Percentiles rank a stretch among this genome's conserved stretches.
Conservation (phyloP, 345 rosid genomes). For the Clarkia xantiana region DNA sequence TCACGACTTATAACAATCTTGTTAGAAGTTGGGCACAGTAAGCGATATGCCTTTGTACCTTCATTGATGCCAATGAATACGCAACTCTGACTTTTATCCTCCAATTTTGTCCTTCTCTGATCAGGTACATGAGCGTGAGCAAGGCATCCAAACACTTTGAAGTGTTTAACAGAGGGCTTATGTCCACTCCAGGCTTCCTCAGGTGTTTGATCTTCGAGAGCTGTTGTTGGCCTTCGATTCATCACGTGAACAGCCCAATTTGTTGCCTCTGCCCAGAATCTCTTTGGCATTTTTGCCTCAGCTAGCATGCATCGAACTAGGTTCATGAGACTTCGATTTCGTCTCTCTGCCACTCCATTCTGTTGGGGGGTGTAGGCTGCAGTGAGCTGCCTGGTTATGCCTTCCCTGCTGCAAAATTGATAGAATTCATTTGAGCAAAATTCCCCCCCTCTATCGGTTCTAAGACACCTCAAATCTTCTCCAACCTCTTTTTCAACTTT, state of each 20-base stretch:
- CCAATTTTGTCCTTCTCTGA: neutral
- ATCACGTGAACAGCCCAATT: neutral
- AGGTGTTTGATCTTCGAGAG: too few relatives aligned
- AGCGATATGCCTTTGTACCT: too few relatives aligned
- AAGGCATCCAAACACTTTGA: neutral
- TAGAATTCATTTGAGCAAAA: too few relatives aligned
- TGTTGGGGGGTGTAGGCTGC: slow-evolving; percentile 1
- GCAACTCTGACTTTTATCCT: neutral
- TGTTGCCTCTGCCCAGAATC: neutral
- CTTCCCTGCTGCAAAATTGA: too few relatives aligned
- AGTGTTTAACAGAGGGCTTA: neutral
- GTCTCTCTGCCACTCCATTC: neutral
- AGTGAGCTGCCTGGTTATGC: too few relatives aligned
- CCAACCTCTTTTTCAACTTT: slow-evolving; percentile 1
- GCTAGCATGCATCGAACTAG: neutral
- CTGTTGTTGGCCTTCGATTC: neutral
- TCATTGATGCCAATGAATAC: neutral
- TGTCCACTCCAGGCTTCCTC: too few relatives aligned
- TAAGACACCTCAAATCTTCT: neutral
- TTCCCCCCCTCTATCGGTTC: too few relatives aligned
- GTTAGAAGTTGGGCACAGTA: too few relatives aligned
- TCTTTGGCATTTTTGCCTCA: neutral
- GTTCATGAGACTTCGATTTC: too few relatives aligned
- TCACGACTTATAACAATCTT: too few relatives aligned
- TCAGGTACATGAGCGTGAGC: neutral